Base-by-base conservation (phyloP, 2,329 filamentous ascomycete genomes). In the Dothideomycetidae sp. region DNA sequence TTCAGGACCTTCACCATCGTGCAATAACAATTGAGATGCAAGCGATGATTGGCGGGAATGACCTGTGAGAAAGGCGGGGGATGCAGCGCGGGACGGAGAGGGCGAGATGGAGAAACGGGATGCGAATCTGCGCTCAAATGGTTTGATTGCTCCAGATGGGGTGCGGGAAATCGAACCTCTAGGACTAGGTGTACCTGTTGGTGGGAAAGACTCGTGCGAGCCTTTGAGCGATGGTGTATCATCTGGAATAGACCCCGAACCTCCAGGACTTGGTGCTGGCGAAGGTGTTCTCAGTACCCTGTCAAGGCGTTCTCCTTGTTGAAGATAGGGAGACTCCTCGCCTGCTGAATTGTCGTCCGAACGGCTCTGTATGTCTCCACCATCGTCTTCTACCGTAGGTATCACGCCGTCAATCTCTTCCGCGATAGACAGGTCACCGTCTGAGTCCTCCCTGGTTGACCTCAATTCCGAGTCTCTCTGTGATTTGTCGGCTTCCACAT, bases 61-160 rank as follows among this genome's bases (percentile, higher is more conserved):
- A 2, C 69, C 58, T n/a, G 70, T 68, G 10, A 85, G 64, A 48
- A 92, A 81, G 10, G 78, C 81, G 1, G 85, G 85, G 1, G 86
- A 93, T 2, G 71, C 68, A 5, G 80, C 69, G 40, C 86, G 73
- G 19, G 81, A 76, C 16, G 58, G 57, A 2, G 66, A 56, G 7
- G 69, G 66, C 3, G 70, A 72, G 10, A 78, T 73, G 7, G 78
- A 75, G 42, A 94, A 73, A 33, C 86, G 78, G 11, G 88, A 88
- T 54, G 92, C 85, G 59, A 98, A 98, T 39, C 90, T 77, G 45
- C 84, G 76, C 55, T 98, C 90, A 57, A 98, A 98, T 3, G 90
- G 88, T 52, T 88, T 76, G 50, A 94, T 80, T 11, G 83, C 85
- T 13, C 81, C 81, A 11, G 80, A 82, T 10, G 83, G 78, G 46